Percentiles rank a stretch among this genome's conserved stretches.
phyloP scores from a whole-genome alignment of 257 asterid genomes.

The Coffea eugenioides region DNA sequence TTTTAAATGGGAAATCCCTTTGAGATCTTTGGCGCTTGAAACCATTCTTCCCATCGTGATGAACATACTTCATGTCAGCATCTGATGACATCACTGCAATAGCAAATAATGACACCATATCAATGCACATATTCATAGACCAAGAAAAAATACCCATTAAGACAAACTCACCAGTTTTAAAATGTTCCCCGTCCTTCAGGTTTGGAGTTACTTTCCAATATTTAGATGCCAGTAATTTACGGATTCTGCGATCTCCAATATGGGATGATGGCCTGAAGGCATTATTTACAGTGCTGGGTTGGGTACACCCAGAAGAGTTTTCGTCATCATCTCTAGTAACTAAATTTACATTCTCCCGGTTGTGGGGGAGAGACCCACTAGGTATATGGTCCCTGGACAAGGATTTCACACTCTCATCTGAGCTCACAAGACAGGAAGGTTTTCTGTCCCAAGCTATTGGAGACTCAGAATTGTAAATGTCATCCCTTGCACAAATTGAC shows the following conservation, averaged over 20 bases:
- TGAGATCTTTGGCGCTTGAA: constrained; percentile 65
- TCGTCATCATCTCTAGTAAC: constrained; percentile 84
- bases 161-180: constrained; percentile 56
- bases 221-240: constrained; percentile 54
- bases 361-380: constrained; percentile 45
- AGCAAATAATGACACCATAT: constrained; percentile 11
- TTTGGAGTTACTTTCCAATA: constrained; percentile 46
- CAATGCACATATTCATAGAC: neutral
- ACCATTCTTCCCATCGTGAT: constrained; percentile 42
- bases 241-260: constrained; percentile 45
- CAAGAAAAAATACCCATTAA: neutral
- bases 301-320: constrained; percentile 62
- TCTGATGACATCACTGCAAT: constrained; percentile 28
- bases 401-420: constrained; percentile 64
- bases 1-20: constrained; percentile 89
- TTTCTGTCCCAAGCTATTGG: constrained; percentile 46
- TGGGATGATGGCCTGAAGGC: constrained; percentile 46
- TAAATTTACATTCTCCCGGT: constrained; percentile 66
- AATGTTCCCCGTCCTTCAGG: constrained; percentile 42
- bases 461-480: constrained; percentile 29
- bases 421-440: constrained; percentile 54
- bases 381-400: constrained; percentile 42
- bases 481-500: constrained; percentile 43
- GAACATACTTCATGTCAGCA: constrained; percentile 42
- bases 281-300: constrained; percentile 54